Evolutionary conservation across 2,329 filamentous ascomycete species (phyloP), one percentile per base, ranked within the genome.

Genomic region (Ophiostoma himal-ulmi): DNA sequence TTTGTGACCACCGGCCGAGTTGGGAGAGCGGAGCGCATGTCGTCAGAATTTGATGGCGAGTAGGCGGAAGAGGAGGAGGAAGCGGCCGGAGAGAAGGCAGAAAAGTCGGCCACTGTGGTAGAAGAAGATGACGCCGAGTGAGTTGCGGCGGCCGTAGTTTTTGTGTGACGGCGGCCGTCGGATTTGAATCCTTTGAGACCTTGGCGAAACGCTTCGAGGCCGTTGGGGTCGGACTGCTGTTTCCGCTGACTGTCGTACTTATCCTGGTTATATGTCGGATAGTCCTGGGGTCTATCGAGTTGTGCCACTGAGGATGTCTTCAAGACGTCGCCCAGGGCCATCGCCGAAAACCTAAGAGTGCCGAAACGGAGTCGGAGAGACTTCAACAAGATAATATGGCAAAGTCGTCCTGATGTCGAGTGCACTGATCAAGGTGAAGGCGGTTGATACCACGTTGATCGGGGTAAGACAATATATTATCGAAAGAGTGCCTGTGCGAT

Each of bases 21-120:
- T 1, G 76, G 76, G 26, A 77, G 73, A n/a, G 76, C 75, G 26
- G 73, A 73, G 20, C 72, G 73, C 73, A 74, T 74, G 36, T 60
- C 60, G 66, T 44, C 44, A 7, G 37, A 10, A n/a, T 52, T 0
- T 3, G 30, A 26, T 17, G 26, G 11, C 5, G 70, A 48, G 17
- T 14, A 17, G 6, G 36, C 1, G n/a, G 62, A 26, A 13, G 62
- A 66, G n/a, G 34, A 41, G 0, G 62, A 36, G 14, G 62, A 65
- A n/a, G 62, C 36, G 39, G 72, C 64, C 14, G 65, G 62, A 14
- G 39, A 64, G 34, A 41, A 44, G 44, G 30, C 34, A 34, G 37
- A 30, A 30, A 60, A 37, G n/a, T 20, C 30, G 52, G 30, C 26
- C 48, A n/a, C 22, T 5, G 26, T 10, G 11, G 60, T 41, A 22